Percentiles rank a stretch among this genome's conserved stretches.
Evolutionary conservation across 148 eudicot genomes (phyloP).

Genomic region (Vaccinium vitisidaea): DNA sequence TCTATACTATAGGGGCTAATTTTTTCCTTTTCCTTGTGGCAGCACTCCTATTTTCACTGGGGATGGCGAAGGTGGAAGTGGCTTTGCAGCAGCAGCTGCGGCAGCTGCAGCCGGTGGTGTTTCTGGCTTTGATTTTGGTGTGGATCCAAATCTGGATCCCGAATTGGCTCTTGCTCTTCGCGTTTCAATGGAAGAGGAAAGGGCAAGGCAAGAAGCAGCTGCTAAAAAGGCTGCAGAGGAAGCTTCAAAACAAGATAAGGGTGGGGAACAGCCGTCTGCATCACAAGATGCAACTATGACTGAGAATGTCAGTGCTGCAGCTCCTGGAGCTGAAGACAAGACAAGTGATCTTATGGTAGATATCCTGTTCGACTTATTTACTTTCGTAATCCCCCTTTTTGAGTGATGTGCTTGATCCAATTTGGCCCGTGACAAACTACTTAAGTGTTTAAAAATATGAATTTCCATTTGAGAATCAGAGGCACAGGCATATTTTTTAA

Average conservation of each 20-base stretch:
- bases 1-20: not conserved
- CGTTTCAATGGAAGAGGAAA: constrained; percentile 99
- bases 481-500: not conserved
- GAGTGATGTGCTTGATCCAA: not conserved
- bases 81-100: constrained; percentile 91
- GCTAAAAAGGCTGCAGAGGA: constrained; percentile 98
- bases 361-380: not conserved
- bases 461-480: not conserved
- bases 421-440: not conserved
- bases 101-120: constrained; percentile 95
- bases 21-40: constrained; percentile 13
- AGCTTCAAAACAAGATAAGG: constrained; percentile 58
- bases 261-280: constrained; percentile 58
- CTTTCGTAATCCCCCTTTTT: not conserved
- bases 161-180: constrained; percentile 97
- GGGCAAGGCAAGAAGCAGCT: constrained; percentile 99
- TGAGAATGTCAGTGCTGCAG: constrained; percentile 58
- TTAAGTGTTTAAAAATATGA: not conserved
- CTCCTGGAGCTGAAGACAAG: constrained; percentile 60
- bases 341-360: constrained; percentile 58
- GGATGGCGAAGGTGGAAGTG: constrained; percentile 95
- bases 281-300: constrained; percentile 83
- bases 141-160: constrained; percentile 98
- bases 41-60: constrained; percentile 97
- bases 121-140: constrained; percentile 93